Evolutionary conservation across 495 filamentous ascomycete species (phyloP).

Genomic region (Niebla homalea): DNA sequence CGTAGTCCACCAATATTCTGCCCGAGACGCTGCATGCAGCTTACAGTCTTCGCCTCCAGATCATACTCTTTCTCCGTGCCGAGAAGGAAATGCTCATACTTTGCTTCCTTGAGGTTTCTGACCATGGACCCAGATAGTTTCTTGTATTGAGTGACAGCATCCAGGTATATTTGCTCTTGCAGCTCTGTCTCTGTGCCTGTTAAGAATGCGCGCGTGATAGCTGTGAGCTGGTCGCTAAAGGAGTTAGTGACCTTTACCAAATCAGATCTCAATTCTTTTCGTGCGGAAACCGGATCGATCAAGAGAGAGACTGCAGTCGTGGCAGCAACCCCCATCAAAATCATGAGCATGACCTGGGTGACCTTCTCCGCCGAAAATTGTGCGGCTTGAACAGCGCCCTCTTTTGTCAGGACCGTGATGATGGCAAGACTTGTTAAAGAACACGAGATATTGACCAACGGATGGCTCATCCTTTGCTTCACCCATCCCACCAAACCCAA

Average conservation of each 20-base stretch:
- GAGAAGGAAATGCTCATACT: slow-evolving; percentile 74
- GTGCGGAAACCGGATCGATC: slow-evolving; percentile 71
- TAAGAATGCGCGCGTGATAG: slow-evolving; percentile 76
- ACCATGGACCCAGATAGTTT: slow-evolving; percentile 58
- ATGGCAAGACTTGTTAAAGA: slow-evolving; percentile 83
- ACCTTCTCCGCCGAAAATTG: slow-evolving; percentile 74
- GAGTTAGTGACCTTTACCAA: slow-evolving; percentile 64
- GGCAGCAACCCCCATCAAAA: slow-evolving; percentile 67
- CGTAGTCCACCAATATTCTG: slow-evolving; percentile 86
- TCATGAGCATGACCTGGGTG: slow-evolving; percentile 77
- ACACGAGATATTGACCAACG: slow-evolving; percentile 81
- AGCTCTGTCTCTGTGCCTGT: slow-evolving; percentile 74
- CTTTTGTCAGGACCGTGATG: slow-evolving; percentile 86
- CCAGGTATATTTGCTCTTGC: slow-evolving; percentile 44
- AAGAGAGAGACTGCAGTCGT: slow-evolving; percentile 66
- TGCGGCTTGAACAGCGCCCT: slow-evolving; percentile 69
- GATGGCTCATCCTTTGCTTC: slow-evolving; percentile 76
- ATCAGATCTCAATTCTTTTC: slow-evolving; percentile 57
- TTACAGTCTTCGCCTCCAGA: slow-evolving; percentile 64
- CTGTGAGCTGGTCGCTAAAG: slow-evolving; percentile 64
- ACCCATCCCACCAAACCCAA: slow-evolving; percentile 86
- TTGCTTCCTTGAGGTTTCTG: slow-evolving; percentile 75
- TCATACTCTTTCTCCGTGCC: slow-evolving; percentile 75
- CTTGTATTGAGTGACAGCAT: slow-evolving; percentile 52
- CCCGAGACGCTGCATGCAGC: slow-evolving; percentile 72